Percentiles rank a stretch among this genome's conserved stretches.
These are phyloP conservation scores for Tilletia setariae DNA, from an alignment of 1,284 basidiomycete species.

Conservation along the genomic window DNA sequence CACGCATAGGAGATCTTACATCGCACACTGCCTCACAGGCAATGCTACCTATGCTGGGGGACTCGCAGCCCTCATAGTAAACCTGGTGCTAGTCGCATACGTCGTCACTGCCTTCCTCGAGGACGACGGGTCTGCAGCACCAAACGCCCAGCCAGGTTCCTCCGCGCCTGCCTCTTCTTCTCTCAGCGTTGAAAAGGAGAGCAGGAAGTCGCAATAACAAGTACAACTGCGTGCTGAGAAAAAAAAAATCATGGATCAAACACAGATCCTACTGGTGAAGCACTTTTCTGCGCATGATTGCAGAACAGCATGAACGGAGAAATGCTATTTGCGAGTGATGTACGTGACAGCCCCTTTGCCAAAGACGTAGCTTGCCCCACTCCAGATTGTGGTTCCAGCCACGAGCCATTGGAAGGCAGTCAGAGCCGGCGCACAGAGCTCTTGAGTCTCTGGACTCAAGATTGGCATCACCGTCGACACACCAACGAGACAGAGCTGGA, in stretches of 20 bases:
- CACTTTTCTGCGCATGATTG: too few relatives aligned
- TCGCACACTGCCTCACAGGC: conserved; percentile 23
- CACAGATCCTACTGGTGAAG: too few relatives aligned
- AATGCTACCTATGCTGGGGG: conserved; percentile 51
- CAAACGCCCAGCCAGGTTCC: background rate
- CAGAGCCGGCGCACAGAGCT: conserved; percentile 43
- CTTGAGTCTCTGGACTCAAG: conserved; percentile 57
- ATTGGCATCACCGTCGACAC: conserved; percentile 78
- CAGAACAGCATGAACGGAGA: background rate
- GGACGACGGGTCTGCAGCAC: conserved; percentile 28
- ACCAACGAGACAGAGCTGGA: conserved; percentile 88
- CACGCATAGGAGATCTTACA: background rate
- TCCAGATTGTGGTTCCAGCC: conserved; percentile 84
- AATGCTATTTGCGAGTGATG: conserved; percentile 18
- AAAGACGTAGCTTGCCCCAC: conserved; percentile 83
- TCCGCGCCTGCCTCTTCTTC: background rate
- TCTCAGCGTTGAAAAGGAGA: background rate
- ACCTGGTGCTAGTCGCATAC: conserved; percentile 49
- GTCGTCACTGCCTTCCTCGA: conserved; percentile 49
- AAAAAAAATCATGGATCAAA: background rate
- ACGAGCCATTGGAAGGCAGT: conserved; percentile 68
- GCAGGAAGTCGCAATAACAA: conserved; percentile 4
- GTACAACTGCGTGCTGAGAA: background rate
- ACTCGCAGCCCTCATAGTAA: conserved; percentile 49
- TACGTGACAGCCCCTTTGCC: conserved; percentile 67